Evolutionary conservation across 2,329 filamentous ascomycete species (phyloP).

Genomic region (Epicoccum nigrum): DNA sequence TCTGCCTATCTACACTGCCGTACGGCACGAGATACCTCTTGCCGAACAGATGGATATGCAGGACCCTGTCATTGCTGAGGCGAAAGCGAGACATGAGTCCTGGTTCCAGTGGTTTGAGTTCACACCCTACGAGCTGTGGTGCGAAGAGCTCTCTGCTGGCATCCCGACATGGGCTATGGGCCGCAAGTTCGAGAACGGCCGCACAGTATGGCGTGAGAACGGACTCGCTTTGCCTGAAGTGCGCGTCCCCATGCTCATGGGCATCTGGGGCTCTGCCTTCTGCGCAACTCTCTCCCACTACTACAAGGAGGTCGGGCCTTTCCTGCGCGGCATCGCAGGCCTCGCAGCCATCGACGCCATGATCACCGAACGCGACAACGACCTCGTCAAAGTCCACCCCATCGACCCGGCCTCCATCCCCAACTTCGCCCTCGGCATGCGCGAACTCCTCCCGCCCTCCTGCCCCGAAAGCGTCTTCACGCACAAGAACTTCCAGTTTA

Average conservation of each 20-base stretch:
- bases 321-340: slow-evolving; percentile 75
- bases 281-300: slow-evolving; percentile 96
- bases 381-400: slow-evolving; percentile 89
- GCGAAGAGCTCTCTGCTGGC: slow-evolving; percentile 86
- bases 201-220: slow-evolving; percentile 66
- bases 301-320: slow-evolving; percentile 88
- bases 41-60: slow-evolving; percentile 53
- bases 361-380: slow-evolving; percentile 80
- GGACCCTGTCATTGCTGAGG: slow-evolving; percentile 48
- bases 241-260: slow-evolving; percentile 81
- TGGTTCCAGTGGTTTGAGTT: slow-evolving; percentile 98
- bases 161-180: slow-evolving; percentile 96
- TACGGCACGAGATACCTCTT: slow-evolving; percentile 90
- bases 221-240: slow-evolving; percentile 81
- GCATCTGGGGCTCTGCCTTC: slow-evolving; percentile 96
- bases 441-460: slow-evolving; percentile 72
- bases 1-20: slow-evolving; percentile 92
- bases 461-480: slow-evolving; percentile 79
- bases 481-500: slow-evolving; percentile 68
- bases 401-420: slow-evolving; percentile 91
- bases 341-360: slow-evolving; percentile 80
- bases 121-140: slow-evolving; percentile 93
- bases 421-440: slow-evolving; percentile 86
- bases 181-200: slow-evolving; percentile 76
- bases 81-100: slow-evolving; percentile 65